Conservation (phyloP, 371 early-diverging fungal genomes). For the Dentiscutata heterogama region DNA sequence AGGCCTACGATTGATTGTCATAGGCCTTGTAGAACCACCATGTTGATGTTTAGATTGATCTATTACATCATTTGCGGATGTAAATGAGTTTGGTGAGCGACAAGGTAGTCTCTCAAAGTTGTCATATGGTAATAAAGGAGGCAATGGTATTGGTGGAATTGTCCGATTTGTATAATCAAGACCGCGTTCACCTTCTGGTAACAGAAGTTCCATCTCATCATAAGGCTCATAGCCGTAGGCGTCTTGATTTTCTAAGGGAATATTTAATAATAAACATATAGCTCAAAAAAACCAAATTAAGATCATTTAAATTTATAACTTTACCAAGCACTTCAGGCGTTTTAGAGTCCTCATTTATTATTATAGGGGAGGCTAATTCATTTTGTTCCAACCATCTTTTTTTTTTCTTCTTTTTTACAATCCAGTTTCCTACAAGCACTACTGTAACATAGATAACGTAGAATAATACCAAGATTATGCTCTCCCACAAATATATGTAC, state of each 20-base stretch:
- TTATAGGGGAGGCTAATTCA: conserved; percentile 47
- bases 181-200: conserved; percentile 14
- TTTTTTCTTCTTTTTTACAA: conserved; percentile 50
- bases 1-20: conserved; percentile 38
- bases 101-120: too few species aligned
- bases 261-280: neutral
- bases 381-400: too few species aligned
- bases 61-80: neutral
- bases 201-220: conserved; percentile 22
- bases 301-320: conserved; percentile 44
- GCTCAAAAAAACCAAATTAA: neutral
- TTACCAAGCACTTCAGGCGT: conserved; percentile 61
- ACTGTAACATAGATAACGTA: conserved; percentile 68
- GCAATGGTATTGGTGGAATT: neutral
- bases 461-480: conserved; percentile 62
- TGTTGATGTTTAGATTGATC: too few species aligned
- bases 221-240: conserved; percentile 34
- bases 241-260: conserved; percentile 23
- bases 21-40: too few species aligned
- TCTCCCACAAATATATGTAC: conserved; percentile 69
- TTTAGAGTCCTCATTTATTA: conserved; percentile 49
- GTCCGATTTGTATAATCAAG: neutral
- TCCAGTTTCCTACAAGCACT: conserved; percentile 68
- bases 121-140: neutral
- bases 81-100: conserved; percentile 13